Conservation (phyloP, 306 rosid genomes). For the Neltuma alba region DNA sequence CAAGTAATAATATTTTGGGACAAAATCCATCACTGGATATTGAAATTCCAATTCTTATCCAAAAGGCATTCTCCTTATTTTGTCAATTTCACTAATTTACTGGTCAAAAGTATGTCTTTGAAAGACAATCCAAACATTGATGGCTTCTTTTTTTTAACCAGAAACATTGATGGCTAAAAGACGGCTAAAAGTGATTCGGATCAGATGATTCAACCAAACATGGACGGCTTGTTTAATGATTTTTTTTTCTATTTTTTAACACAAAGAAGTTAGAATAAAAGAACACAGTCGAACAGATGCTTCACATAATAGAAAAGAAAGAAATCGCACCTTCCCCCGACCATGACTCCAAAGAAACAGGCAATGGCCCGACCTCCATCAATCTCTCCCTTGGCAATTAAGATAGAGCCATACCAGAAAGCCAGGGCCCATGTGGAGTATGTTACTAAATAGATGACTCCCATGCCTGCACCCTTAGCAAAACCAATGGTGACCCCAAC, state of each 20-base stretch:
- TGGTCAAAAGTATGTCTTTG: background rate
- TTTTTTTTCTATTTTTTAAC: background rate
- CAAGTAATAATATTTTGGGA: background rate
- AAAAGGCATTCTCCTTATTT: background rate
- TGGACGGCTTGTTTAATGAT: background rate
- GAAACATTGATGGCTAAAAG: background rate
- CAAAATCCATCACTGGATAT: background rate
- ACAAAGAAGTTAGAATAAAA: background rate
- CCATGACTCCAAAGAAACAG: conserved; percentile 91
- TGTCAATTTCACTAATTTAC: background rate
- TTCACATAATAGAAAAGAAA: background rate
- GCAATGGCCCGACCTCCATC: conserved; percentile 85
- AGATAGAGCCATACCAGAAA: conserved; percentile 84
- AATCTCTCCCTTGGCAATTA: conserved; percentile 62
- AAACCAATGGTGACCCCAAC: conserved; percentile 81
- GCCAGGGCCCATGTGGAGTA: conserved; percentile 97
- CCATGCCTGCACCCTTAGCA: conserved; percentile 90
- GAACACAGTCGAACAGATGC: background rate
- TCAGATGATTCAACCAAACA: background rate
- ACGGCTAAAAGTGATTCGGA: background rate
- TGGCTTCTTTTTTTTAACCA: too few species aligned
- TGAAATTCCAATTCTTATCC: background rate
- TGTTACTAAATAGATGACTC: conserved; percentile 79
- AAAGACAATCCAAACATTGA: background rate
- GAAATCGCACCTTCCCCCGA: conserved; percentile 77